Base-by-base conservation (phyloP, 805 yeast species). In the Blastobotrys americana region DNA sequence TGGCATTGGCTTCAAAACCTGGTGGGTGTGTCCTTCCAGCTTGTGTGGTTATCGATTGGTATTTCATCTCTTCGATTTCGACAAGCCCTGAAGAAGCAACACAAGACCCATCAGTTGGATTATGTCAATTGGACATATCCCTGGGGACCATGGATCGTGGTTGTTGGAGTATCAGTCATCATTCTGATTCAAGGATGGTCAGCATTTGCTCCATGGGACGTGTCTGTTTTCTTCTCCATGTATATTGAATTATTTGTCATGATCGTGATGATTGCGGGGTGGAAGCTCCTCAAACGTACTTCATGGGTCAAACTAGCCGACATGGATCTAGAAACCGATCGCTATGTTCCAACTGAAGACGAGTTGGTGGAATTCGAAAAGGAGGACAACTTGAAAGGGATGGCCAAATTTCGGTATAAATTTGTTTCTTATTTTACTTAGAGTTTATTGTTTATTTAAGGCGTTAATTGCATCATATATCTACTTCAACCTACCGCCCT, bases 251-350 rank as follows among this genome's bases (percentile, higher is more conserved):
- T 80, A 45, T 66, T 80, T 39, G 57, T 79, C 10, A 77, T 81
- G 60, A 68, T 67, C 0, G 56, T 71, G 1, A 69, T 78, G 44
- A 80, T 73, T 53, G 13, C 72, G 34, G 76, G 77, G 2, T 80
- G 82, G 67, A 81, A 78, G 55, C 42, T 80, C 0, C 55, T 79
- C 6, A 73, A 77, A 50, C 76, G 87, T 4, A 78, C 89, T 1
- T 76, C 78, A 49, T 65, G 80, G 9, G 83, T 77, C 44, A 68
- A 81, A 41, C 66, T 82, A 38, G 88, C 82, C 50, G 82, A 84
- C 28, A 64, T 86, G 53, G 95, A 86, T 60, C 73, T 83, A 56
- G 95, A 84, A 55, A 76, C 87, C 0, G 95, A 94, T 8, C 70
- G 95, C 55, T 78, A 77, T 55, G 51, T 65, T 31, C 74, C 73